Percentiles rank a stretch among this genome's conserved stretches.
Conservation (phyloP, 2,329 filamentous ascomycete genomes). For the Zymoseptoria pseudotritici region DNA sequence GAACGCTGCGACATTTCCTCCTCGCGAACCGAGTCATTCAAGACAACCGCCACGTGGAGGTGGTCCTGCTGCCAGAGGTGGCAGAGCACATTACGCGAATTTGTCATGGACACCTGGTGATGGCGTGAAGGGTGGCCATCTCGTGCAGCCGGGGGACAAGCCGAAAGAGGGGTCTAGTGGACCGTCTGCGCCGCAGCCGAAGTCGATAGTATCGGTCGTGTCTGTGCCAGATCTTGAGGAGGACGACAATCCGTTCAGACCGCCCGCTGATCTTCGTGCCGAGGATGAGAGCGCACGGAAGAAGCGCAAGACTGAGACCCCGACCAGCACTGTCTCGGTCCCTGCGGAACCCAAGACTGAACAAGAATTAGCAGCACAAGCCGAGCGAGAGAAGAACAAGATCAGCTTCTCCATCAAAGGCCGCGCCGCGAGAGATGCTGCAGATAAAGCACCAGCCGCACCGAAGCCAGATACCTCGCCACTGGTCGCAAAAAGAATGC, state of each 20-base stretch:
- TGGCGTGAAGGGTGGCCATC: slow-evolving; percentile 46
- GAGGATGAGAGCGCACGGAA: slow-evolving; percentile 50
- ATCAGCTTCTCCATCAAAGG: slow-evolving; percentile 93
- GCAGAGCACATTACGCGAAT: slow-evolving; percentile 57
- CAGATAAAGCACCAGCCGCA: slow-evolving; percentile 16
- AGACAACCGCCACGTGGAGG: slow-evolving; percentile 28
- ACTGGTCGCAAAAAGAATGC: slow-evolving; percentile 44
- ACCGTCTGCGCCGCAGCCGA: slow-evolving; percentile 26
- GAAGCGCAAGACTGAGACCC: slow-evolving; percentile 17
- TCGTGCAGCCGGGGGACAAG: slow-evolving; percentile 28
- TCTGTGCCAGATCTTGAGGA: slow-evolving; percentile 37
- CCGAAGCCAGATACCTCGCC: slow-evolving; percentile 24
- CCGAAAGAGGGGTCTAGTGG: slow-evolving; percentile 23
- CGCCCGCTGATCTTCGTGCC: slow-evolving; percentile 56
- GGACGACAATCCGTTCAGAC: slow-evolving; percentile 54
- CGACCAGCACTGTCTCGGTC: slow-evolving; percentile 3
- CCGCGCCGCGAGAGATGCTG: slow-evolving; percentile 47
- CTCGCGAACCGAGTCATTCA: slow-evolving; percentile 15
- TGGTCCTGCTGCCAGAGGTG: slow-evolving; percentile 36
- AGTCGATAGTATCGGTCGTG: slow-evolving; percentile 18
- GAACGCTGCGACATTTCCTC: slow-evolving; percentile 14
- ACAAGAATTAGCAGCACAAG: slow-evolving; percentile 35
- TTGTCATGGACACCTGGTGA: slow-evolving; percentile 62
- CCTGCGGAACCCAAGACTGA: slow-evolving; percentile 11
- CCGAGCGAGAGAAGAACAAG: slow-evolving; percentile 42